Base-by-base conservation (phyloP, 805 yeast species). In the Yarrowia sp. region DNA sequence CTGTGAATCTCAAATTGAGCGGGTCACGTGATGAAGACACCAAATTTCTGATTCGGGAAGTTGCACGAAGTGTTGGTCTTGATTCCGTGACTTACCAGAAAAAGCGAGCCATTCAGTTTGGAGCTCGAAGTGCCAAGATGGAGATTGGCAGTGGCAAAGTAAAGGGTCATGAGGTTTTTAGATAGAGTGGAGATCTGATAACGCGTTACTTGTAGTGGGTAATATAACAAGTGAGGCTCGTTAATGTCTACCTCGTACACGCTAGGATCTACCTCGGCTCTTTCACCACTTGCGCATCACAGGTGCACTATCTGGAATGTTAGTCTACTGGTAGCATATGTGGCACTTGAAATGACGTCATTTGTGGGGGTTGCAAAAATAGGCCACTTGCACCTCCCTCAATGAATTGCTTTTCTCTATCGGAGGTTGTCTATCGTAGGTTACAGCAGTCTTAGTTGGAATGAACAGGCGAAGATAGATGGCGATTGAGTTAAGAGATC, bases 61-160 rank as follows among this genome's bases (percentile, higher is more conserved):
- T 90, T 9, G 97, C 98, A 0, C 71, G 70, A 0, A 75, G 72
- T 0, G 55, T 73, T 1, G 84, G 83, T 0, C 74, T 91, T 40
- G 75, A 70, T 0, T 83, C 82, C 75, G 95, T 92, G 0, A 79
- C 86, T 17, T 79, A 81, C 24, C 98, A 95, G 74, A 86, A 89
- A 1, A 95, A 95, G 75, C 81, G 99, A 56, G 99, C 99, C 0
- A 92, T 95, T 69, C 99, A 95, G 75, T 95, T 95, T 77, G 99
- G 99, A 0, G 91, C 98, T 0, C 87, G 90, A 70, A 89, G 97
- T 74, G 99, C 99, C 0, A 96, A 94, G 76, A 86, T 95, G 88
- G 93, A 90, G 70, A 82, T 86, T 3, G 94, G 94, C 0, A 85
- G 89, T 52, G 88, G 93, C 4, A 89, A 86, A 72, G 81, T 84